Evolutionary conservation across 1,284 basidiomycete species (phyloP).

Genomic region (Mycosarcoma maydis): DNA sequence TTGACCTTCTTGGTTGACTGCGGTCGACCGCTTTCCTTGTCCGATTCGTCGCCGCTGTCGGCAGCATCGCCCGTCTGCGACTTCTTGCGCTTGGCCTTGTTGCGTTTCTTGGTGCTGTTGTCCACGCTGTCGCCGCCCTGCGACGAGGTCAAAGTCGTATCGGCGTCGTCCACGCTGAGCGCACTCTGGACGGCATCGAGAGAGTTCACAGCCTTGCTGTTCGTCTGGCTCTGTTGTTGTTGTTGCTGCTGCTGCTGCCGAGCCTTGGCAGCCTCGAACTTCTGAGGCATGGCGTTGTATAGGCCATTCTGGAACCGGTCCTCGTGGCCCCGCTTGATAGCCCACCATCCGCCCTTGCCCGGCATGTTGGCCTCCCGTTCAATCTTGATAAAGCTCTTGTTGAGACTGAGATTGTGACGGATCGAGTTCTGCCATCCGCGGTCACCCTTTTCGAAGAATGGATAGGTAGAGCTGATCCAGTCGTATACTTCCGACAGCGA

Average conservation of each 20-base stretch:
- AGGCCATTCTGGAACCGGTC: conserved; percentile 61
- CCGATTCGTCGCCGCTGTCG: conserved; percentile 36
- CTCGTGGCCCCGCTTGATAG: conserved; percentile 66
- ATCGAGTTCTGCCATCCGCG: conserved; percentile 95
- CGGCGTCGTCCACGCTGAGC: conserved; percentile 6
- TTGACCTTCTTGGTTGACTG: conserved; percentile 32
- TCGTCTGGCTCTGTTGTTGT: conserved; percentile 23
- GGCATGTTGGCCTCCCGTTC: conserved; percentile 65
- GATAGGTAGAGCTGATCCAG: conserved; percentile 92
- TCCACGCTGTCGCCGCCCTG: conserved; percentile 11
- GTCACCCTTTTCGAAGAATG: conserved; percentile 89
- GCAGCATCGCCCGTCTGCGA: conserved; percentile 11
- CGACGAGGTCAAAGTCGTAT: neutral
- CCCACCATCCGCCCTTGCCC: conserved; percentile 69
- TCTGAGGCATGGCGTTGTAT: conserved; percentile 49
- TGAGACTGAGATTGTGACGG: conserved; percentile 86
- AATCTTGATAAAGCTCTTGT: conserved; percentile 79
- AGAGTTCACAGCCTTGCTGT: conserved; percentile 17
- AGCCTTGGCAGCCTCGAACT: conserved; percentile 48
- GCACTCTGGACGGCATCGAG: conserved; percentile 23
- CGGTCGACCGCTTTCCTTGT: conserved; percentile 21
- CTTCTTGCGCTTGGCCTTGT: conserved; percentile 47
- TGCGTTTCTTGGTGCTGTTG: conserved; percentile 33
- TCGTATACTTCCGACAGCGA: conserved; percentile 95
- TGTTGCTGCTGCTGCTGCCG: conserved; percentile 29